Conservation (phyloP, 257 asterid genomes). For the Solanum okadae region DNA sequence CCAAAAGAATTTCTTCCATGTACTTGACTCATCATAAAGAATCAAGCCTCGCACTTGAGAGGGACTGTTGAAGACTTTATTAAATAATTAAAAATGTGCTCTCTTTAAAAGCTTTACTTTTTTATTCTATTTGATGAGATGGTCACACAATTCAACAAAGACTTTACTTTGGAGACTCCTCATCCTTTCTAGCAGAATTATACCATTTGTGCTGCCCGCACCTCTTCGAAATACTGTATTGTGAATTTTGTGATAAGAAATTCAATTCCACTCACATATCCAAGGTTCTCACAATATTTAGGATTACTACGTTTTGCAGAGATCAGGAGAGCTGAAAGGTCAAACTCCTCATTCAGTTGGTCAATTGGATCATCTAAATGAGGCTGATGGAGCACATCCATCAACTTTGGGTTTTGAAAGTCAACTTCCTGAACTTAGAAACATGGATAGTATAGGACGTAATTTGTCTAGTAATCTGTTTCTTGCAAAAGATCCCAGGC, state of each 20-base stretch:
- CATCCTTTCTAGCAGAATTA: neutral
- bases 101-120: neutral
- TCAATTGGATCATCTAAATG: conserved; percentile 39
- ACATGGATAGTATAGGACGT: conserved; percentile 31
- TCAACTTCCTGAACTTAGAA: conserved; percentile 32
- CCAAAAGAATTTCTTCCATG: neutral
- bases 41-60: neutral
- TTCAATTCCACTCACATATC: neutral
- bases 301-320: conserved; percentile 32
- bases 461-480: conserved; percentile 20
- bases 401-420: conserved; percentile 28
- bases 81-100: neutral
- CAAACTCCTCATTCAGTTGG: conserved; percentile 32
- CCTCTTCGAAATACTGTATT: neutral
- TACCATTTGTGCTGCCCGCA: neutral
- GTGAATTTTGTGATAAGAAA: neutral
- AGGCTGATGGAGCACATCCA: conserved; percentile 25
- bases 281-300: conserved; percentile 3
- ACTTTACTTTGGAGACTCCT: neutral
- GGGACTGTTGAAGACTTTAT: neutral
- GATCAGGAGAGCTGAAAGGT: conserved; percentile 42
- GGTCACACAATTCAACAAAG: neutral
- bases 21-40: neutral
- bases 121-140: neutral
- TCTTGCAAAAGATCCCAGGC: conserved; percentile 26